Conservation (phyloP, 129 eudicot species). For the Tanacetum coccineum region DNA sequence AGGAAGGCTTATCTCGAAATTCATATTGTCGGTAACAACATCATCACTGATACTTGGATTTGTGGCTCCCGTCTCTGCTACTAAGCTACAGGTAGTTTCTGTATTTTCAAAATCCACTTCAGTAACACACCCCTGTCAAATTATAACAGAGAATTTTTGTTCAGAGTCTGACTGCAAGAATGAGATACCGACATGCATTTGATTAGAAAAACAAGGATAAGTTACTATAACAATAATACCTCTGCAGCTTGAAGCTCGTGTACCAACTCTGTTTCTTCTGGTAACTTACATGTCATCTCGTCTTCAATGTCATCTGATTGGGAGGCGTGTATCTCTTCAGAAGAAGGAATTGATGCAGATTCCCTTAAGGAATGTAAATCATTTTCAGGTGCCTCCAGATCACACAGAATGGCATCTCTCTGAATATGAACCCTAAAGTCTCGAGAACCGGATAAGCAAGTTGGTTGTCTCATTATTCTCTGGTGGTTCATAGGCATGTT, state of each 20-base stretch:
- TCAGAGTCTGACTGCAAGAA: slow-evolving; percentile 6
- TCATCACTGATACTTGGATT: slow-evolving; percentile 16
- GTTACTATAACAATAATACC: slow-evolving; percentile 39
- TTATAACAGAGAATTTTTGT: slow-evolving; percentile 16
- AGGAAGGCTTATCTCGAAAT: slow-evolving; percentile 26
- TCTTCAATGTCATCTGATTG: slow-evolving; percentile 27
- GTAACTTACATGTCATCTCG: slow-evolving; percentile 19
- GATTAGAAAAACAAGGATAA: slow-evolving; percentile 3
- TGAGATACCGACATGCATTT: background rate
- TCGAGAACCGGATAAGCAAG: slow-evolving; percentile 41
- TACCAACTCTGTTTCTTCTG: slow-evolving; percentile 27
- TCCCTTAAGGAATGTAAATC: slow-evolving; percentile 20
- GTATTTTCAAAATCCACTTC: slow-evolving; percentile 23
- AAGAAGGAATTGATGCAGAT: slow-evolving; percentile 16
- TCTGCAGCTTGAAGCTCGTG: slow-evolving; percentile 30
- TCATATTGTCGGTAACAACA: slow-evolving; percentile 21
- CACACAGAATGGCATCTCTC: slow-evolving; percentile 17
- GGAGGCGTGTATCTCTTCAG: slow-evolving; percentile 23
- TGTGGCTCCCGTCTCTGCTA: slow-evolving; percentile 27
- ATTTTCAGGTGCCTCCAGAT: slow-evolving; percentile 21
- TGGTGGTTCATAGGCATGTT: slow-evolving; percentile 59
- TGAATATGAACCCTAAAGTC: slow-evolving; percentile 35
- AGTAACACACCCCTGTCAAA: slow-evolving; percentile 42
- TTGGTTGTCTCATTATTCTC: slow-evolving; percentile 43
- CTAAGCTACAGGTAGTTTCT: slow-evolving; percentile 27